Evolutionary conservation across 805 yeast genomes (phyloP).

Genomic region (Wickerhamomyces queroliae): DNA sequence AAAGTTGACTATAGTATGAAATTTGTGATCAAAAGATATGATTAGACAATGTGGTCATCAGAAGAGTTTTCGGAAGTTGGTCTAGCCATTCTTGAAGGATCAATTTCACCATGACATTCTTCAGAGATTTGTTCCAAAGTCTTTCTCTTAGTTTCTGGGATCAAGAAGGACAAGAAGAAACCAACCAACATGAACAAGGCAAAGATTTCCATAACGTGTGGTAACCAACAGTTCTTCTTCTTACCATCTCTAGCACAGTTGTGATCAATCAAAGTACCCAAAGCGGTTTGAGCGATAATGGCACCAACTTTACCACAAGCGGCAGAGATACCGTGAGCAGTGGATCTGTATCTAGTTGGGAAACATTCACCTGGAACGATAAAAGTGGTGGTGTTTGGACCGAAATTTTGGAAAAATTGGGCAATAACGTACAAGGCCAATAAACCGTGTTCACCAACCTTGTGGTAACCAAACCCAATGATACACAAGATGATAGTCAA

Average conservation of each 20-base stretch:
- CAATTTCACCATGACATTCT: constrained; percentile 76
- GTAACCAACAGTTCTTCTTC: constrained; percentile 65
- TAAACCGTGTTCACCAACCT: constrained; percentile 57
- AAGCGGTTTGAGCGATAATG: constrained; percentile 81
- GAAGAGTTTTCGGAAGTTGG: constrained; percentile 12
- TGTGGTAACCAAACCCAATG: constrained; percentile 81
- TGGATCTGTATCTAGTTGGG: constrained; percentile 94
- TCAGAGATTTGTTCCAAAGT: constrained; percentile 82
- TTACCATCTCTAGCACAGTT: constrained; percentile 56
- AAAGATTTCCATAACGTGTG: constrained; percentile 90
- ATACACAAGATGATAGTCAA: constrained; percentile 70
- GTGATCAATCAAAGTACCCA: constrained; percentile 80
- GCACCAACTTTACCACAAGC: constrained; percentile 93
- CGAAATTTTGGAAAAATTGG: constrained; percentile 88
- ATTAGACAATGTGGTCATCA: constrained; percentile 11
- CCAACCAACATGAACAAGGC: constrained; percentile 90
- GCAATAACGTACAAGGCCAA: constrained; percentile 73
- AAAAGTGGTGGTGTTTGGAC: constrained; percentile 91
- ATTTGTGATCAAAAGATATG: background rate
- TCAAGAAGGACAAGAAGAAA: constrained; percentile 52
- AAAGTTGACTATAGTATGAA: no score
- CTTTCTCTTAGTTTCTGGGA: constrained; percentile 91
- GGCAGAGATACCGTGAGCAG: constrained; percentile 94
- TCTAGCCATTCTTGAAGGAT: constrained; percentile 32
- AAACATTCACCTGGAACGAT: constrained; percentile 86